A percentile compares a stretch with the other conserved stretches of the same genome.
These are phyloP conservation scores for Neltuma alba DNA, from an alignment of 306 rosid species.

Conservation along the genomic window DNA sequence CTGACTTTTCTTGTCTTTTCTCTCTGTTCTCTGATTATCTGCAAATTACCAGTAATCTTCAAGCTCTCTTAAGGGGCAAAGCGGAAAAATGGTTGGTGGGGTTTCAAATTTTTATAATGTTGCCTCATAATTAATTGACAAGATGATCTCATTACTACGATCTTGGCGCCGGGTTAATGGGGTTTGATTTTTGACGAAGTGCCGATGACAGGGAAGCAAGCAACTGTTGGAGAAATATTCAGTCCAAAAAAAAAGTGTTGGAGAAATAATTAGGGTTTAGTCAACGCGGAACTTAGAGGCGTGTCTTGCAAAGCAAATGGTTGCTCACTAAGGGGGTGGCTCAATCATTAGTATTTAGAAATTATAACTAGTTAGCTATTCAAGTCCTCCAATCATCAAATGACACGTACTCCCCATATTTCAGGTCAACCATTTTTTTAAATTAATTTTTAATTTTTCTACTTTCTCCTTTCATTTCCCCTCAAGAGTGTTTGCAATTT, in stretches of 20 bases:
- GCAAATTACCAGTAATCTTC: not conserved
- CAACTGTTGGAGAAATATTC: not conserved
- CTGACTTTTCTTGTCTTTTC: not conserved
- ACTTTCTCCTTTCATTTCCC: not conserved
- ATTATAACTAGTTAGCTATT: not conserved
- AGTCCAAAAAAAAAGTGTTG: too few species aligned
- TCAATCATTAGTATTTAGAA: conserved; percentile 1
- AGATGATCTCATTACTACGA: not conserved
- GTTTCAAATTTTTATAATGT: not conserved
- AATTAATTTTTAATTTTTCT: too few species aligned
- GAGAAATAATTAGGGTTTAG: not conserved
- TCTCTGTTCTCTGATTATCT: not conserved
- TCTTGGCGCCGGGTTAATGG: conserved; percentile 24
- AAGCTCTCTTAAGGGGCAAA: not conserved
- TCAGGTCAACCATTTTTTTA: not conserved
- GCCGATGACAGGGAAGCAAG: not conserved
- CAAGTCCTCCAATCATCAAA: not conserved
- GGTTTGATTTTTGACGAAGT: conserved; percentile 7
- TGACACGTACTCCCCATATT: not conserved
- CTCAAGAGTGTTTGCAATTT: not conserved
- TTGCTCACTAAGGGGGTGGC: not conserved
- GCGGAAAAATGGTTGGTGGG: not conserved
- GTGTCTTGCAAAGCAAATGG: not conserved
- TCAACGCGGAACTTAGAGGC: conserved; percentile 12
- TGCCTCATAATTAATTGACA: not conserved